Evolutionary conservation across 2,329 filamentous ascomycete species (phyloP).

Genomic region (Tolypocladium ophioglossoides): DNA sequence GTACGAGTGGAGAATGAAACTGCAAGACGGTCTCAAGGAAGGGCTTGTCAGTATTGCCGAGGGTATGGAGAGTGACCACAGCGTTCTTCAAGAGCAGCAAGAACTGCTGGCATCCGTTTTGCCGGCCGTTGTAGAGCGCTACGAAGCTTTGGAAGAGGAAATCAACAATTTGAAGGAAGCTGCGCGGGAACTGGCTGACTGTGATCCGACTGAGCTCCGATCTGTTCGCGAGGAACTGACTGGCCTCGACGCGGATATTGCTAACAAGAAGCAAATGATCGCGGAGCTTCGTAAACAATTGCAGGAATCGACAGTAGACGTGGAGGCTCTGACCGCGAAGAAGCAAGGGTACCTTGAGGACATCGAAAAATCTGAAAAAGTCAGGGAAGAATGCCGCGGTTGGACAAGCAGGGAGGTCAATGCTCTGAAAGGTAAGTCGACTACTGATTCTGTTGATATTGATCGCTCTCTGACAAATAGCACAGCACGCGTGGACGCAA

Average conservation of each 20-base stretch:
- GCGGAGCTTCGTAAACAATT: conserved; percentile 56
- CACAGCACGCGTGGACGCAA: conserved; percentile 50
- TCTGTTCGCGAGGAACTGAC: conserved; percentile 59
- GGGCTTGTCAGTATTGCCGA: conserved; percentile 66
- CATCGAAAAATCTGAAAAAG: conserved; percentile 71
- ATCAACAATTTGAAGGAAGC: conserved; percentile 57
- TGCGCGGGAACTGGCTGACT: conserved; percentile 66
- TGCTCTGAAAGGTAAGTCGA: conserved; percentile 55
- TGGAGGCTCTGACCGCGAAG: conserved; percentile 51
- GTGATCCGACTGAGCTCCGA: conserved; percentile 70
- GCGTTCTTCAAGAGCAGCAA: conserved; percentile 56
- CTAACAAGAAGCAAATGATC: conserved; percentile 57
- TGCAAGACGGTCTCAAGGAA: conserved; percentile 70
- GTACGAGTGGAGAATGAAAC: conserved; percentile 95
- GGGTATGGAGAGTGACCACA: conserved; percentile 67
- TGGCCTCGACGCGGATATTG: conserved; percentile 55
- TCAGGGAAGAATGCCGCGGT: conserved; percentile 79
- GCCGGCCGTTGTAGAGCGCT: conserved; percentile 51
- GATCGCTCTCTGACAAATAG: conserved; percentile 23
- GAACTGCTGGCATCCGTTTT: conserved; percentile 56
- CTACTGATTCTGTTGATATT: background rate
- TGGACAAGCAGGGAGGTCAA: conserved; percentile 79
- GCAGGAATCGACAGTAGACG: conserved; percentile 52
- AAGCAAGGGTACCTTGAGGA: conserved; percentile 63
- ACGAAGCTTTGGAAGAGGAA: conserved; percentile 52